Evolutionary conservation across 2,329 filamentous ascomycete genomes (phyloP), one percentile per base, ranked within the genome.

Genomic region (Phoma sp.): DNA sequence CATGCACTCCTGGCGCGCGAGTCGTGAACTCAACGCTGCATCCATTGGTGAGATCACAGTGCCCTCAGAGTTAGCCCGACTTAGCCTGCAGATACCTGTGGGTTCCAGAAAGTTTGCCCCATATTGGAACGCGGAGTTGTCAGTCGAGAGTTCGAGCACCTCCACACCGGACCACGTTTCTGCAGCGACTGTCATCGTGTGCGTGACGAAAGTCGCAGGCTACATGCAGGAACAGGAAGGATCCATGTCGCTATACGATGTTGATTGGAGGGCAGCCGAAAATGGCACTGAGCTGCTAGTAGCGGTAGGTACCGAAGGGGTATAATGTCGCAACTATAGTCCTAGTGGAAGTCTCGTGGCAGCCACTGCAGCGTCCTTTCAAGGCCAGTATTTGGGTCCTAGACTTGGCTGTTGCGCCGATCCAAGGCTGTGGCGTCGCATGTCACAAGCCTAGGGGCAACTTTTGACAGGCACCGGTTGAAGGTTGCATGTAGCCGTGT

Each of bases 201-300:
- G 57, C 63, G 65, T 61, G 62, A 66, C 61, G 48, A 53, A 42
- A 55, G 61, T 60, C 59, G 56, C 64, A 61, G 63, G 47, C 47
- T 54, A 51, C 56, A 33, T 59, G 47, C 52, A 52, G 52, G 36
- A 38, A 42, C 33, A 50, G 37, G 53, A 47, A 51, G 18, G 48
- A 51, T 47, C 57, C 53, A 52, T 58, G 51, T 48, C 39, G 42
- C 53, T 53, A 47, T 42, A 39, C 42, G 18, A 10, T 7, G n/a
- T 14, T 33, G 50, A 58, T 56, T 51, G 56, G 54, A 40, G 23
- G 48, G 50, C 34, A 48, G 42, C 47, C 45, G 50, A 47, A 42
- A 42, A 23, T 28, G 42, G 53, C 28, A 26, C 40, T 51, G 33
- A 39, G 33, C n/a, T 53, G 51, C 50, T 36, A 45, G 40, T 37